Evolutionary conservation across 2,329 filamentous ascomycete species (phyloP), one percentile per base, ranked within the genome.

Genomic region (Colletotrichum kahawae): DNA sequence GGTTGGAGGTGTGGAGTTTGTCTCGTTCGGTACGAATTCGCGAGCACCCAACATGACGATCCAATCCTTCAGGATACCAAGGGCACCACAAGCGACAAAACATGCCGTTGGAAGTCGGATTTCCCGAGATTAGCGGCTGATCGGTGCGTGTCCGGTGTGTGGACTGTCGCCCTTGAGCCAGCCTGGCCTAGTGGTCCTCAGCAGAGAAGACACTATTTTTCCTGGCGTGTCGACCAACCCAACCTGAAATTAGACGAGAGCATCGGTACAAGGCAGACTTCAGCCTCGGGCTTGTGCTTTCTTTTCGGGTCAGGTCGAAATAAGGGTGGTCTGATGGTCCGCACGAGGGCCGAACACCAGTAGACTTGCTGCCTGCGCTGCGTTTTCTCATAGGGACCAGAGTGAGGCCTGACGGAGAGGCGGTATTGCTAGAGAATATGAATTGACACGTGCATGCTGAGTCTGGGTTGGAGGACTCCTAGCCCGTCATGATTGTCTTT

Each of bases 101-200:
- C 31, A 27, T 67, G 62, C 60, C 54, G 60, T 74, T 74, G 68
- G 34, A 56, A 43, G 54, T 71, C 71, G 54, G 62, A 34, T 62
- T 66, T 74, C 71, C 67, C 67, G 54, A 54, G n/a, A 24, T 33
- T 71, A 62, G 54, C 60, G 36, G 31, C 13, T 51, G 54, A 59
- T 70, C 54, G 67, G 16, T 27, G 56, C 34, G 36, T 56, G 34
- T 71, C 71, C 68, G 68, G 71, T 33, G 68, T 74, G n/a, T 71
- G 71, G 63, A 38, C 38, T 33, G 38, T 21, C 38, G 51, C 51
- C 38, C 62, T 71, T 59, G n/a, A 18, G 6, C 56, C 27, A 48
- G 63, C 57, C 33, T 9, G 34, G 54, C 14, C 31, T 67, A 63
- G 63, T n/a, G 56, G 31, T 16, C 34, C 24, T 36, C n/a, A 51